Evolutionary conservation across 1,139 yeast species (phyloP).

Genomic region (Suhomyces choctaworum): DNA sequence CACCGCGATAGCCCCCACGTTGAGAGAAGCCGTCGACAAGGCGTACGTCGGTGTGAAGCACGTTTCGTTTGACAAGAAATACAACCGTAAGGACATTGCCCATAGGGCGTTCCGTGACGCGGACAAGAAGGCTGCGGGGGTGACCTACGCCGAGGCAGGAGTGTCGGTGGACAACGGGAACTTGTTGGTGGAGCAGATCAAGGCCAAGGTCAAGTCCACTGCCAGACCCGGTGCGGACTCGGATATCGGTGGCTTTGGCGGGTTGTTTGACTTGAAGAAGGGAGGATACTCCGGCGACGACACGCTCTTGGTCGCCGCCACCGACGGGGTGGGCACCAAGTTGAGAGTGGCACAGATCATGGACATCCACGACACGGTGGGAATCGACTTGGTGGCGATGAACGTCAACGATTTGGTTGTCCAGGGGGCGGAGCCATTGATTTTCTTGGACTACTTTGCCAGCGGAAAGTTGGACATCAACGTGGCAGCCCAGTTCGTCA

Average conservation of each 20-base stretch:
- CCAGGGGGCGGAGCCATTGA: slow-evolving; percentile 97
- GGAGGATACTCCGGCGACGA: slow-evolving; percentile 81
- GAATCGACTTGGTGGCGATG: slow-evolving; percentile 98
- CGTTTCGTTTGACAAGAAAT: slow-evolving; percentile 71
- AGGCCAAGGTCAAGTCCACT: slow-evolving; percentile 90
- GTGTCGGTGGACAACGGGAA: slow-evolving; percentile 97
- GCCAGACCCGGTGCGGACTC: slow-evolving; percentile 96
- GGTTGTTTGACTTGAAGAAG: slow-evolving; percentile 83
- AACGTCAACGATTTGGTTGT: slow-evolving; percentile 96
- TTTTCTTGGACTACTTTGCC: slow-evolving; percentile 95
- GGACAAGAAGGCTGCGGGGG: slow-evolving; percentile 34
- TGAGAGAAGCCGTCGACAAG: slow-evolving; percentile 76
- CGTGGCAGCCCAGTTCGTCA: slow-evolving; percentile 84
- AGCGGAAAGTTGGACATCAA: slow-evolving; percentile 85
- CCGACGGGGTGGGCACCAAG: slow-evolving; percentile 99
- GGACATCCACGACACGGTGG: slow-evolving; percentile 90
- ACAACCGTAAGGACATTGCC: slow-evolving; percentile 91
- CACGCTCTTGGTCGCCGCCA: slow-evolving; percentile 90
- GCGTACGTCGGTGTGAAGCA: slow-evolving; percentile 85
- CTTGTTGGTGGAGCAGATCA: slow-evolving; percentile 83
- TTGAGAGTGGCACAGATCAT: slow-evolving; percentile 90
- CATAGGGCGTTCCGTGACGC: slow-evolving; percentile 85
- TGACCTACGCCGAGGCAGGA: slow-evolving; percentile 93
- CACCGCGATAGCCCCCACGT: slow-evolving; percentile 76
- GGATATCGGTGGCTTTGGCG: slow-evolving; percentile 98